phyloP scores from a whole-genome alignment of 2,329 filamentous ascomycete species.

The Pyricularia pennisetigena region DNA sequence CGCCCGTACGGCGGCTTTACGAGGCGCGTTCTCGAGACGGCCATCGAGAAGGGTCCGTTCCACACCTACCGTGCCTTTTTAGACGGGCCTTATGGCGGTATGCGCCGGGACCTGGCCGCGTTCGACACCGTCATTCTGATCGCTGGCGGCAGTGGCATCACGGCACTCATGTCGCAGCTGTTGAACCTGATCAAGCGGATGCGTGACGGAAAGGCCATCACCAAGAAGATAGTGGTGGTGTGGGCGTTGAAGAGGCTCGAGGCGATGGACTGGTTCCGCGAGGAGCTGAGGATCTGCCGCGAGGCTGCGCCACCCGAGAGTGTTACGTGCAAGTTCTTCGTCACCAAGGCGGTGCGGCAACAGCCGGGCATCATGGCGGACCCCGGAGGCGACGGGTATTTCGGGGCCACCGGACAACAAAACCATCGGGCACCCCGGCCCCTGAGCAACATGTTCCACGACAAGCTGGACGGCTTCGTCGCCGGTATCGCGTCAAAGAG shows the following conservation, averaged over 20 bases:
- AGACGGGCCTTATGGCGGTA: conserved; percentile 90
- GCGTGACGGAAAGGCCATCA: conserved; percentile 89
- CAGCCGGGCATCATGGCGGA: conserved; percentile 14
- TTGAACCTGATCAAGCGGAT: conserved; percentile 94
- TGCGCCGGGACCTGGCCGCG: conserved; percentile 79
- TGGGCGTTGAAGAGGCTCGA: conserved; percentile 89
- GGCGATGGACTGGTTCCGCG: conserved; percentile 95
- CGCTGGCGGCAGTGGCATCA: conserved; percentile 90
- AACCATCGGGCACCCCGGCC: conserved; percentile 43
- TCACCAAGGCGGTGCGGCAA: conserved; percentile 64
- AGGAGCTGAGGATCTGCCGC: conserved; percentile 85
- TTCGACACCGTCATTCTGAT: conserved; percentile 93
- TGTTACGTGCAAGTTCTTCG: conserved; percentile 89
- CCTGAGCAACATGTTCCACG: conserved; percentile 68
- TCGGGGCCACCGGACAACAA: neutral
- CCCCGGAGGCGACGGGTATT: conserved; percentile 4
- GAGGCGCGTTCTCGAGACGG: conserved; percentile 69
- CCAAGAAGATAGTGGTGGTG: conserved; percentile 81
- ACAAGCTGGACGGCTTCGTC: conserved; percentile 80
- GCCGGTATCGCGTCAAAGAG: conserved; percentile 80
- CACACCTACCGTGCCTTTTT: conserved; percentile 89
- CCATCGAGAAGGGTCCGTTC: conserved; percentile 77
- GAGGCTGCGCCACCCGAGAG: conserved; percentile 81
- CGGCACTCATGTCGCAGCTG: conserved; percentile 82
- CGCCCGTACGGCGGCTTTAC: conserved; percentile 89